Base-by-base conservation (phyloP, 1,284 basidiomycete genomes). In the Ceratobasidium sp. region DNA sequence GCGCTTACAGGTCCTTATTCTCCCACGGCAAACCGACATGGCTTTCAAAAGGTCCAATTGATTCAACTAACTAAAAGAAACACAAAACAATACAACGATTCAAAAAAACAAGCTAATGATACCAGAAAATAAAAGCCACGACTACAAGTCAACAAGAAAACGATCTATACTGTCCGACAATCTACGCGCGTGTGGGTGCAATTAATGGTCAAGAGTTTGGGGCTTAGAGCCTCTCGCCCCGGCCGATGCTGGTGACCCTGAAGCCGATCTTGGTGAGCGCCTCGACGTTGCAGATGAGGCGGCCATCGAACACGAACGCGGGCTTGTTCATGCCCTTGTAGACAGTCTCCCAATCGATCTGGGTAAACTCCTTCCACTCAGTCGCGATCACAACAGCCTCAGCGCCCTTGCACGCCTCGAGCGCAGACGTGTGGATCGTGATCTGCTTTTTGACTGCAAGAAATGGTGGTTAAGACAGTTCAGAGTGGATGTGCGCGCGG, bases 361-460 rank as follows among this genome's bases (percentile, higher is more conserved):
- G 88, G 80, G 89, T 89, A 88, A 99, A 99, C 85, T 99, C 96
- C 83, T 93, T 94, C 96, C 96, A 97, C 84, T 97, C 96, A 9
- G 96, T 97, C 17, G 92, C 93, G 81, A 98, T 90, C 67, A 98
- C 94, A 77, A 99, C 90, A 1, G 95, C 97, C 84, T 98, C 97
- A 69, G 95, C 93, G 77, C 91, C 87, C 82, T 89, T 89, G 86
- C 95, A 97, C 4, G 97, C 97, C 78, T 96, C 95, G 75, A 94
- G 84, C 2, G 95, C 95, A 11, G 90, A 91, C 53, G 84, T 80
- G 77, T 85, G 90, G 82, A 99, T 91, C 22, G 86, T 93, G 66
- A 99, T 92, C 81, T 95, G 91, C 83, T 95, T 92, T 85, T 97
- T 90, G 85, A 96, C 94, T 93, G 79, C 6, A n/a, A 14, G 41